Conservation (phyloP, 768 basidiomycete genomes). For the Boletus rubroflammeus region DNA sequence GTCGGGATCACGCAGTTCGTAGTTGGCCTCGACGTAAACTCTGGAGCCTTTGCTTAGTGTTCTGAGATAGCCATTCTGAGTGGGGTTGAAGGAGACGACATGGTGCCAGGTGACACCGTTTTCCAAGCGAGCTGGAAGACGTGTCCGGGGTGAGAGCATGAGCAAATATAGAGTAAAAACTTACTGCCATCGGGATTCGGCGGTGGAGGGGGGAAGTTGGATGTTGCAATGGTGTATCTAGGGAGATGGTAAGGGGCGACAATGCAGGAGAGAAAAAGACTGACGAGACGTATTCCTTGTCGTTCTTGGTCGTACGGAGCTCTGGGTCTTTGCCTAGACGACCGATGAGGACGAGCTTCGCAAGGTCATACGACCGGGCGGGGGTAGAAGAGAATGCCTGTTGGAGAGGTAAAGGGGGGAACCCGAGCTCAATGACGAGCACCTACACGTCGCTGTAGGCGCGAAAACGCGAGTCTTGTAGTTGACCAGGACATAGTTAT, state of each 20-base stretch:
- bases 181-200: constrained; percentile 59
- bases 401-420: background rate
- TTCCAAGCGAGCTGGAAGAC: constrained; percentile 46
- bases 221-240: constrained; percentile 79
- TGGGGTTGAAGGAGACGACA: constrained; percentile 66
- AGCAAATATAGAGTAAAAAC: constrained; percentile 19
- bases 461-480: constrained; percentile 42
- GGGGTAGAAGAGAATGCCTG: constrained; percentile 66
- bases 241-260: background rate
- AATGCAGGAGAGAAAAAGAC: constrained; percentile 22
- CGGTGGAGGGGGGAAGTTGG: constrained; percentile 55
- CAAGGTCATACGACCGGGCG: constrained; percentile 55
- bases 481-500: constrained; percentile 46
- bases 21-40: constrained; percentile 80
- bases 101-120: constrained; percentile 70
- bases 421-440: background rate
- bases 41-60: constrained; percentile 65
- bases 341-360: constrained; percentile 77
- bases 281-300: constrained; percentile 76
- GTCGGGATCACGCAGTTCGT: constrained; percentile 72
- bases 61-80: constrained; percentile 59
- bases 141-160: background rate
- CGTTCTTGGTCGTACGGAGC: constrained; percentile 59
- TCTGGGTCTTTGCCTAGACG: constrained; percentile 71
- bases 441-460: constrained; percentile 49